Evolutionary conservation across 768 basidiomycete species (phyloP).

Genomic region (Paxillus ammoniavirescens): DNA sequence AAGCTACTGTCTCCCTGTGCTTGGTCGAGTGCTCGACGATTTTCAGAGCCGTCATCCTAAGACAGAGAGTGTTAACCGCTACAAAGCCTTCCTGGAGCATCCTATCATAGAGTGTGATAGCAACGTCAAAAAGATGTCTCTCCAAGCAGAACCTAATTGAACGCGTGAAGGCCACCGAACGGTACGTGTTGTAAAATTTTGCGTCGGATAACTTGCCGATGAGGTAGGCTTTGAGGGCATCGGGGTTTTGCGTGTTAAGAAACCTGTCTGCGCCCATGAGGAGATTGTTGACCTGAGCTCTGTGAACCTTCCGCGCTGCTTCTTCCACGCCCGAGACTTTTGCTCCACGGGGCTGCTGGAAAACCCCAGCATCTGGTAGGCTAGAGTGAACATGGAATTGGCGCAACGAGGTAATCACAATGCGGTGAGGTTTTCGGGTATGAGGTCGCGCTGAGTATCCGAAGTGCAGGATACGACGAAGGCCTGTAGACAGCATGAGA

Average conservation of each 20-base stretch:
- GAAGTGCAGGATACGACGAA: conserved; percentile 5
- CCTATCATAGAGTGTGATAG: conserved; percentile 39
- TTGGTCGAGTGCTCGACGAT: conserved; percentile 14
- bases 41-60: conserved; percentile 39
- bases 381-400: neutral
- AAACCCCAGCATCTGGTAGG: neutral
- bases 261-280: conserved; percentile 27
- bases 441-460: neutral
- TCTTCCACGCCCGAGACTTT: neutral
- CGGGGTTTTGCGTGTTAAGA: conserved; percentile 18
- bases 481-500: conserved; percentile 3
- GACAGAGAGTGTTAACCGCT: conserved; percentile 36
- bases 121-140: conserved; percentile 35
- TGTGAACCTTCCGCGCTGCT: conserved; percentile 13
- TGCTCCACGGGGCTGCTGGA: neutral
- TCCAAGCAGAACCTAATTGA: conserved; percentile 42
- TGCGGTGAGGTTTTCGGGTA: neutral
- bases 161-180: conserved; percentile 34
- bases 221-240: conserved; percentile 21
- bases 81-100: conserved; percentile 42
- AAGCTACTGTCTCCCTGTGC: neutral
- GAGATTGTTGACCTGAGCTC: conserved; percentile 26
- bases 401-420: neutral
- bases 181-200: conserved; percentile 29
- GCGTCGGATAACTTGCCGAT: conserved; percentile 21